Evolutionary conservation across 352 stramenopile species (phyloP).

Genomic region (Bremia lactucae): DNA sequence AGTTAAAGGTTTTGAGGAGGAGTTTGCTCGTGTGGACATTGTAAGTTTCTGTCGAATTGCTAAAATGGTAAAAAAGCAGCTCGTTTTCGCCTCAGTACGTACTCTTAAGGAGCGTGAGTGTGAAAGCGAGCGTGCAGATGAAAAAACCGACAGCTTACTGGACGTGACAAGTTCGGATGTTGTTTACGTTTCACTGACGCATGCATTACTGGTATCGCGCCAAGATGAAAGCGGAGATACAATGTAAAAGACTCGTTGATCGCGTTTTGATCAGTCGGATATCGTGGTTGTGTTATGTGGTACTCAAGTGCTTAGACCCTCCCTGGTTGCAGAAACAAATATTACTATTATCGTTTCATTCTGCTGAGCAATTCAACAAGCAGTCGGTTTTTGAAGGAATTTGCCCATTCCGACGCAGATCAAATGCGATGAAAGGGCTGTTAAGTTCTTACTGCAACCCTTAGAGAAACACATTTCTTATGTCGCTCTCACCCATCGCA

Average conservation of each 20-base stretch:
- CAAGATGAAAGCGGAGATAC: constrained; percentile 21
- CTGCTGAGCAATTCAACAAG: constrained; percentile 50
- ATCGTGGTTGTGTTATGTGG: no score
- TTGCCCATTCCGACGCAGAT: constrained; percentile 68
- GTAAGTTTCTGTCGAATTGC: constrained; percentile 54
- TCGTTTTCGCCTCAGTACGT: constrained; percentile 39
- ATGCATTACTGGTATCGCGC: constrained; percentile 37
- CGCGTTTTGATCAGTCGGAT: no score
- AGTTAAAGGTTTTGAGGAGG: constrained; percentile 32
- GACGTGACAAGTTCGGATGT: constrained; percentile 8
- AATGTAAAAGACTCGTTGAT: neutral
- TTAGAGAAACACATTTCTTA: constrained; percentile 41
- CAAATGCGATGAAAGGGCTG: constrained; percentile 42
- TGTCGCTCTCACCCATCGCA: constrained; percentile 45
- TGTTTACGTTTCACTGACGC: constrained; percentile 50
- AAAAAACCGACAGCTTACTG: neutral
- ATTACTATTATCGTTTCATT: constrained; percentile 61
- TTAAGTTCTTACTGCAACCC: constrained; percentile 54
- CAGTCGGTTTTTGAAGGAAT: constrained; percentile 48
- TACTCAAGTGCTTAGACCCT: constrained; percentile 1
- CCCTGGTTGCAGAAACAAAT: constrained; percentile 2
- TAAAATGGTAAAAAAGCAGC: constrained; percentile 67
- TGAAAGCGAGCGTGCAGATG: neutral
- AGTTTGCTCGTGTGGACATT: constrained; percentile 38
- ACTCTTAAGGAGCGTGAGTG: neutral